Conservation (phyloP, 805 yeast genomes). For the Wickerhamiella spandovensis region DNA sequence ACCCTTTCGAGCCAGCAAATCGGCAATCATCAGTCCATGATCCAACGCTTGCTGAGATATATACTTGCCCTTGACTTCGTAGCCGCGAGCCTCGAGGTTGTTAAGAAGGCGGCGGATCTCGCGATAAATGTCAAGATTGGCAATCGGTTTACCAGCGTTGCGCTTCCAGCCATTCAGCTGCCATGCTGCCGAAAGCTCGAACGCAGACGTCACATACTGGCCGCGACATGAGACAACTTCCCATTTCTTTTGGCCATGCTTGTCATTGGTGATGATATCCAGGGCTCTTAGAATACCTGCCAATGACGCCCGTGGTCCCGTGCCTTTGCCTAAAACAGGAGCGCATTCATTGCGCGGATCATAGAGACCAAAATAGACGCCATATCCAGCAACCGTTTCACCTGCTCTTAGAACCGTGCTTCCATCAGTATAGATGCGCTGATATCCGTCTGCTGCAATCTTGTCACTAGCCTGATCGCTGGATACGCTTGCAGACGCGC, state of each 20-base stretch:
- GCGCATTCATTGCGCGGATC: conserved; percentile 11
- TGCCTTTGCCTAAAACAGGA: conserved; percentile 6
- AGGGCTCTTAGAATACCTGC: conserved; percentile 9
- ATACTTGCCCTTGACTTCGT: conserved; percentile 3
- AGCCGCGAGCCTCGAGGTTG: conserved; percentile 2
- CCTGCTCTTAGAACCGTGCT: conserved; percentile 3
- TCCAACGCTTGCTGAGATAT: conserved; percentile 4
- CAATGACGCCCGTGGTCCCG: conserved; percentile 8
- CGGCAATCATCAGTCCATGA: conserved; percentile 8
- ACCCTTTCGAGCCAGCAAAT: conserved; percentile 7
- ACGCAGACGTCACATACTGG: conserved; percentile 6
- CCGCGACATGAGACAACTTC: conserved; percentile 8
- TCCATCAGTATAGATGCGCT: conserved; percentile 7
- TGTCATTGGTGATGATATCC: background rate
- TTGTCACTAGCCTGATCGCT: background rate
- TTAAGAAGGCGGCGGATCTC: conserved; percentile 8
- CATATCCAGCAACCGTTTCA: conserved; percentile 7
- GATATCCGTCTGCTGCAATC: background rate
- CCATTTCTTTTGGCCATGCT: conserved; percentile 6
- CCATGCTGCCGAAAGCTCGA: conserved; percentile 4
- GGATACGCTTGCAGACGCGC: background rate
- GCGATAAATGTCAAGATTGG: conserved; percentile 7
- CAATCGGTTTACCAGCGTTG: conserved; percentile 6
- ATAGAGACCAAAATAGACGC: conserved; percentile 8
- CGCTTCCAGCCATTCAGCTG: conserved; percentile 6